Evolutionary conservation across 2,329 filamentous ascomycete species (phyloP).

Genomic region (Pseudohalonectria lignicola): DNA sequence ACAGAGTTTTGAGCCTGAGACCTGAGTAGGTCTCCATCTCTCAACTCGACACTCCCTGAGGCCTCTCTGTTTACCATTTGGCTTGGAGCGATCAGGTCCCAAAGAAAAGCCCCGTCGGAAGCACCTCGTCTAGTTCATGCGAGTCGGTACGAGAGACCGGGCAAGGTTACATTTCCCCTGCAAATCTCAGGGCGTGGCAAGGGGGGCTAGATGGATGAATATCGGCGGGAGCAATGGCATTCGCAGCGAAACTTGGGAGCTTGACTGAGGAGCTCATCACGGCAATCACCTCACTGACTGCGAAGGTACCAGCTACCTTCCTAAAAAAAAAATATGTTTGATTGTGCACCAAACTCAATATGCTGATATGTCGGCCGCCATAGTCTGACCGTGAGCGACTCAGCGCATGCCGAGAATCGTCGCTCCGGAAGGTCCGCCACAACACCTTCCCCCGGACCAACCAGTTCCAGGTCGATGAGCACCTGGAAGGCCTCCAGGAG

Average conservation of each 20-base stretch:
- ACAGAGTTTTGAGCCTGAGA: too few species aligned
- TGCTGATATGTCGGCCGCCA: constrained; percentile 9
- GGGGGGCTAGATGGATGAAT: too few species aligned
- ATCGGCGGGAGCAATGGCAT: too few species aligned
- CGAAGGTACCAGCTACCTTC: constrained; percentile 31
- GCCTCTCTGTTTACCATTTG: too few species aligned
- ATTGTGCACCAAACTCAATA: neutral
- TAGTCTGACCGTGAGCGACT: constrained; percentile 24
- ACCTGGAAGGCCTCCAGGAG: constrained; percentile 66
- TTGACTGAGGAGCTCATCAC: constrained; percentile 63
- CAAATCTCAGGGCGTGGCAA: too few species aligned
- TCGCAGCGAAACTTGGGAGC: constrained; percentile 51
- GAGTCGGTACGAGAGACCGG: too few species aligned
- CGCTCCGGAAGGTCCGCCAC: constrained; percentile 38
- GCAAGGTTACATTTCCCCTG: too few species aligned
- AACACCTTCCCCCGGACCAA: constrained; percentile 56
- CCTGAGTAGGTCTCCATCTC: too few species aligned
- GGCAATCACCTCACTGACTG: constrained; percentile 44
- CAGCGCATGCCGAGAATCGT: constrained; percentile 33
- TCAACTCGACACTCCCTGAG: too few species aligned
- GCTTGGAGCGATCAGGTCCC: too few species aligned
- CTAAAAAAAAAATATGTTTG: neutral
- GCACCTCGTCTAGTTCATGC: too few species aligned
- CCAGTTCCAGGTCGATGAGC: constrained; percentile 59
- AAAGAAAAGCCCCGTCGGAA: too few species aligned